A percentile compares a stretch with the other conserved stretches of the same genome.
These are phyloP conservation scores for Scolecobasidium constrictum DNA, from an alignment of 2,329 filamentous ascomycete species.

Conservation along the genomic window DNA sequence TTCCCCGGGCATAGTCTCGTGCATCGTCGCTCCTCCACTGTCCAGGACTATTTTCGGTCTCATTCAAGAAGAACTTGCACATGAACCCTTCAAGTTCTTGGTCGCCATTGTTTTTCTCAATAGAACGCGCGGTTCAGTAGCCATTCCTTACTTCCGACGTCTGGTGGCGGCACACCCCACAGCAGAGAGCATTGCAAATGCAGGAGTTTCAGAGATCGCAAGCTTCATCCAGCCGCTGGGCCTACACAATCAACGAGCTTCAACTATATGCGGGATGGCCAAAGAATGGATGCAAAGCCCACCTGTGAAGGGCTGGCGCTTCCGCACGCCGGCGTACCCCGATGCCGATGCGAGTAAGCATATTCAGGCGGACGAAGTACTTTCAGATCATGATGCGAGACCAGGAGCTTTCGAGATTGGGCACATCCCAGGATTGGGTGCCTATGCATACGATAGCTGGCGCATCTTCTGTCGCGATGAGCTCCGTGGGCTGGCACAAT, in stretches of 20 bases:
- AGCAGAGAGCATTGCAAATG: conserved; percentile 48
- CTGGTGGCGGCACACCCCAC: conserved; percentile 61
- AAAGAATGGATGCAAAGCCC: conserved; percentile 54
- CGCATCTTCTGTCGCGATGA: conserved; percentile 84
- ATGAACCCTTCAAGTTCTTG: conserved; percentile 68
- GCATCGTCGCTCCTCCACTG: conserved; percentile 9
- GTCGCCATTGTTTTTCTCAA: conserved; percentile 79
- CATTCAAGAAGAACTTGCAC: conserved; percentile 68
- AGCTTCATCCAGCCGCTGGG: conserved; percentile 60
- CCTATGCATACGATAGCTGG: conserved; percentile 83
- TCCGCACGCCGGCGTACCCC: conserved; percentile 47
- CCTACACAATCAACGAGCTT: conserved; percentile 56
- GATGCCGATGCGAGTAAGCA: conserved; percentile 31
- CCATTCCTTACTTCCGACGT: conserved; percentile 63
- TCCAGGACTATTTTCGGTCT: conserved; percentile 51
- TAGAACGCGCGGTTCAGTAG: conserved; percentile 61
- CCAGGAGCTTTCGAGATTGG: conserved; percentile 69
- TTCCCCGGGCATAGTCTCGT: conserved; percentile 7
- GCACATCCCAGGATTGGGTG: conserved; percentile 64
- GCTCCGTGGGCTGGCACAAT: conserved; percentile 52
- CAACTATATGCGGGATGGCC: conserved; percentile 59
- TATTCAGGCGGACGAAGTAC: conserved; percentile 34
- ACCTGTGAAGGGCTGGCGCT: conserved; percentile 48
- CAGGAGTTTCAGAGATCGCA: conserved; percentile 45
- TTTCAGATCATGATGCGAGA: conserved; percentile 30